Conservation (phyloP, 306 rosid genomes). For the Corylus heterophylla region DNA sequence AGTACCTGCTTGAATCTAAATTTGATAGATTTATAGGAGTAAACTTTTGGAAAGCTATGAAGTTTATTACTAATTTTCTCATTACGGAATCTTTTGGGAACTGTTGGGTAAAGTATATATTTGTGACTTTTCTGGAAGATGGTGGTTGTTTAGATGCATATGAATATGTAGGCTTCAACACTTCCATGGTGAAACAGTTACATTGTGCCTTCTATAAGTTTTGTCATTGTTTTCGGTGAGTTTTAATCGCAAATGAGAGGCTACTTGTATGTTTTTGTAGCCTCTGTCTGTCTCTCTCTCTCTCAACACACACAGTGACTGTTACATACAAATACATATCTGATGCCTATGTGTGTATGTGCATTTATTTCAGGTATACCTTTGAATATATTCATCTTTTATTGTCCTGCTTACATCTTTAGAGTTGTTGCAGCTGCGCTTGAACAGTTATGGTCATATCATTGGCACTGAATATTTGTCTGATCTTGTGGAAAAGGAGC, state of each 20-base stretch:
- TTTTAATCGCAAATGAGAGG: no score
- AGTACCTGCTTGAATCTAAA: neutral
- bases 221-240: no score
- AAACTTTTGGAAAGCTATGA: neutral
- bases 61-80: neutral
- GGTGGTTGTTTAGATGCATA: neutral
- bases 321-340: neutral
- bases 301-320: neutral
- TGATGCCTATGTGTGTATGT: neutral
- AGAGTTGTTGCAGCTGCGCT: constrained; percentile 74
- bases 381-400: neutral
- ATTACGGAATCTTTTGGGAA: neutral
- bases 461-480: constrained; percentile 90
- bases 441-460: constrained; percentile 75
- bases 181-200: neutral
- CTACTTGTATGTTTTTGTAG: no score
- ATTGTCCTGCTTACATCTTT: constrained; percentile 32
- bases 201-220: neutral
- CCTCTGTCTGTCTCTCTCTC: no score
- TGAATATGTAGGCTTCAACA: neutral
- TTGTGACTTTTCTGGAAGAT: neutral
- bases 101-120: neutral
- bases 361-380: neutral
- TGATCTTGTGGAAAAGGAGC: constrained; percentile 95
- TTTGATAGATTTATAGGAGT: neutral